phyloP scores from a whole-genome alignment of 495 filamentous ascomycete species.

The Clavariopsis aquatica region DNA sequence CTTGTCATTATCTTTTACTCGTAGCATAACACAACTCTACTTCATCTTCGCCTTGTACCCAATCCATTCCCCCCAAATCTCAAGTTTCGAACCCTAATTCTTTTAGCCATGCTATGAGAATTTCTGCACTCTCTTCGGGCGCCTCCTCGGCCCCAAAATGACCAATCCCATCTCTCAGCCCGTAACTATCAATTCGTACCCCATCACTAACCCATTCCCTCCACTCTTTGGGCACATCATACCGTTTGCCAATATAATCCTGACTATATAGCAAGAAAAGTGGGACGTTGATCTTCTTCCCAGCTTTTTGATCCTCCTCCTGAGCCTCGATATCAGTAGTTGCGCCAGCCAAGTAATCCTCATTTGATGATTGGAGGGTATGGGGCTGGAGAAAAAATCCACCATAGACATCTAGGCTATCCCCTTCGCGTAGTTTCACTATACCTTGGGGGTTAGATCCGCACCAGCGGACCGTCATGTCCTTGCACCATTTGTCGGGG shows the following conservation, averaged over 20 bases:
- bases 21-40: no score
- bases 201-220: constrained; percentile 49
- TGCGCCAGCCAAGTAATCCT: constrained; percentile 53
- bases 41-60: no score
- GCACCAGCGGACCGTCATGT: constrained; percentile 40
- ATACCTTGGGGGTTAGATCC: constrained; percentile 37
- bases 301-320: constrained; percentile 49
- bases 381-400: constrained; percentile 46
- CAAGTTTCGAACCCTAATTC: constrained; percentile 3
- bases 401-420: constrained; percentile 46
- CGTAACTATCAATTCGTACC: constrained; percentile 35
- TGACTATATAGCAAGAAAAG: constrained; percentile 51
- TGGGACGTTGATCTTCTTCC: constrained; percentile 48
- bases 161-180: constrained; percentile 49
- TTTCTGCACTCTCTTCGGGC: constrained; percentile 45
- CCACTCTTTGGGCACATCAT: constrained; percentile 53
- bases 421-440: constrained; percentile 28
- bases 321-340: constrained; percentile 48
- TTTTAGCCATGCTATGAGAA: constrained; percentile 29
- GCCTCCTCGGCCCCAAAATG: constrained; percentile 57
- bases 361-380: constrained; percentile 47
- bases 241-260: constrained; percentile 48
- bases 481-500: constrained; percentile 44
- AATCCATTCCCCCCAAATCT: no score
- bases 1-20: no score